A percentile compares a stretch with the other conserved stretches of the same genome.
phyloP scores from a whole-genome alignment of 2,329 filamentous ascomycete genomes.

The Incumbomyces lentus region DNA sequence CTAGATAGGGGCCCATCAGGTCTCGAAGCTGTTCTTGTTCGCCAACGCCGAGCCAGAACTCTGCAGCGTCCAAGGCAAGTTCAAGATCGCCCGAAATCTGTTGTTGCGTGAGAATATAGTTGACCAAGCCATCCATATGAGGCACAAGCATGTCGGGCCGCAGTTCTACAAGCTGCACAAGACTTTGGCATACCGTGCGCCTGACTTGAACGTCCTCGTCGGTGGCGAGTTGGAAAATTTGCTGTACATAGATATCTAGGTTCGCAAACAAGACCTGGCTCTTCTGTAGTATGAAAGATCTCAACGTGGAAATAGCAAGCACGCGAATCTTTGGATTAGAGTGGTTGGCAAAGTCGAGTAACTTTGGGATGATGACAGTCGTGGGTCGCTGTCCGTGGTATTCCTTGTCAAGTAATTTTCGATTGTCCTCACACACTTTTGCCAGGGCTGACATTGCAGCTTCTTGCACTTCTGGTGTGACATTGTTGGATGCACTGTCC shows the following conservation, averaged over 20 bases:
- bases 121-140: conserved; percentile 76
- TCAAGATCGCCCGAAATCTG: conserved; percentile 72
- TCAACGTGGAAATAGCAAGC: conserved; percentile 72
- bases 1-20: conserved; percentile 64
- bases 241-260: conserved; percentile 70
- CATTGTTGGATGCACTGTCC: conserved; percentile 58
- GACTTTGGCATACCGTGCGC: conserved; percentile 83
- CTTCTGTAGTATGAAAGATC: conserved; percentile 79
- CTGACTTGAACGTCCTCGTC: conserved; percentile 75
- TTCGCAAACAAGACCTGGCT: conserved; percentile 71
- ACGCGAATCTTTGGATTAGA: conserved; percentile 66
- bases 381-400: conserved; percentile 82
- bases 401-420: conserved; percentile 72
- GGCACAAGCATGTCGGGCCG: conserved; percentile 83
- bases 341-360: conserved; percentile 76
- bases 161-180: conserved; percentile 84
- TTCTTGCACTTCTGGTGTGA: conserved; percentile 66
- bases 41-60: conserved; percentile 92
- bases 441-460: conserved; percentile 84
- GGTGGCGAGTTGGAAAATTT: conserved; percentile 69
- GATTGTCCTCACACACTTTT: conserved; percentile 97
- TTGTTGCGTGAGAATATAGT: conserved; percentile 88
- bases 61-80: conserved; percentile 83
- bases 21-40: conserved; percentile 75
- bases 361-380: conserved; percentile 77